Conservation (phyloP, 352 stramenopile species). For the Globisporangium cederbergense region DNA sequence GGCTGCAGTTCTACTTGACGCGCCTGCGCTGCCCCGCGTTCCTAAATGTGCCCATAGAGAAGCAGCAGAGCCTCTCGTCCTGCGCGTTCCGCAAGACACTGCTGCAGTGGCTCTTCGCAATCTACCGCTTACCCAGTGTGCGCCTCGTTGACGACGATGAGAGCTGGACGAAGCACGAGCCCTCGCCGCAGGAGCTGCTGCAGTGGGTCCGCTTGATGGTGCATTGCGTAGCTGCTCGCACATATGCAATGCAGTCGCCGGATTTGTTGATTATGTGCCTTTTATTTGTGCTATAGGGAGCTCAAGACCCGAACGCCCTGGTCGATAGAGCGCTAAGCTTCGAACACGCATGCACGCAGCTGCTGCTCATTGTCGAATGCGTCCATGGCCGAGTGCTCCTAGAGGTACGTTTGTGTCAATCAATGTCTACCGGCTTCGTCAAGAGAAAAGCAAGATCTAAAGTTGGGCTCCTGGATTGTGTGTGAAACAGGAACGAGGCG, state of each 20-base stretch:
- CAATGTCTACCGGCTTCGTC: no score
- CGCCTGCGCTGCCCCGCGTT: constrained; percentile 37
- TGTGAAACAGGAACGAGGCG: constrained; percentile 27
- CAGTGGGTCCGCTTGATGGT: constrained; percentile 34
- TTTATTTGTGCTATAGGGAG: constrained; percentile 15
- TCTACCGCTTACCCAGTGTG: constrained; percentile 29
- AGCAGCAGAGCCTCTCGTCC: constrained; percentile 15
- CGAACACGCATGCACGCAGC: constrained; percentile 20
- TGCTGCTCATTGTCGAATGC: constrained; percentile 28
- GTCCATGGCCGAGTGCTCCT: constrained; percentile 50
- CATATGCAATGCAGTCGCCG: no score
- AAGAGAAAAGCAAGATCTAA: neutral
- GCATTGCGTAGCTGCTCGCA: neutral
- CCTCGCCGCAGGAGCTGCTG: constrained; percentile 24
- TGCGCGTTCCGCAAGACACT: constrained; percentile 29
- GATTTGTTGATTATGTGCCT: neutral
- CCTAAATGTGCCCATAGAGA: constrained; percentile 16
- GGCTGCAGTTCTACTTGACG: constrained; percentile 8
- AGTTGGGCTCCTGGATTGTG: no score
- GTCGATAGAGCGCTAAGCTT: constrained; percentile 20
- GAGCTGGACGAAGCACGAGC: constrained; percentile 29
- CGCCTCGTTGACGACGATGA: constrained; percentile 26
- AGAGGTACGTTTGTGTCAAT: constrained; percentile 21
- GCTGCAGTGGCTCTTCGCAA: constrained; percentile 40
- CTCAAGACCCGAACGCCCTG: constrained; percentile 27